Evolutionary conservation across 495 filamentous ascomycete species (phyloP).

Genomic region (Neurospora pannonica): DNA sequence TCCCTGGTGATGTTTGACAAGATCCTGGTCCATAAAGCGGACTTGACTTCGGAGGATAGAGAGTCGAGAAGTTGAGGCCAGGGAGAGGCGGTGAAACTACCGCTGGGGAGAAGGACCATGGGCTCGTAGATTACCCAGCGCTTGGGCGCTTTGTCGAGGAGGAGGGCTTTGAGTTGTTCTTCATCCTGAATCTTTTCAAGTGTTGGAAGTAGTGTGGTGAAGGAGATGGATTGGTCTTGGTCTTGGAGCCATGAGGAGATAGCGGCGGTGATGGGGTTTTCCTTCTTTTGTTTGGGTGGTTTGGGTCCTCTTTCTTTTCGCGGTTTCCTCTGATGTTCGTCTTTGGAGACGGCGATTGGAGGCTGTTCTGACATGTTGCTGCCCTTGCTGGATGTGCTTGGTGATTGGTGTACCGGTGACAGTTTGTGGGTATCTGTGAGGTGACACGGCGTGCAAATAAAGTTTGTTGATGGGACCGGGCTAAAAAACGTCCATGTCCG

Average conservation of each 20-base stretch:
- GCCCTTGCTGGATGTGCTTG: not conserved
- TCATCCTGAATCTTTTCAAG: not conserved
- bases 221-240: not conserved
- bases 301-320: not conserved
- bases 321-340: not conserved
- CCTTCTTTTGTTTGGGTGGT: slow-evolving; percentile 11
- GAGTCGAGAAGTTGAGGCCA: slow-evolving; percentile 38
- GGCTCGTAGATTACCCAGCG: slow-evolving; percentile 62
- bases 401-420: not conserved
- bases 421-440: not conserved
- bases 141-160: slow-evolving; percentile 43
- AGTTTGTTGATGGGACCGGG: not conserved
- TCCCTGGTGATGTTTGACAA: slow-evolving; percentile 38
- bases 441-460: not conserved
- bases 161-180: slow-evolving; percentile 3
- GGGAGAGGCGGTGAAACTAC: slow-evolving; percentile 41
- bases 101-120: slow-evolving; percentile 55
- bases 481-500: not conserved
- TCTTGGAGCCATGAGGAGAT: slow-evolving; percentile 20
- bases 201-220: not conserved
- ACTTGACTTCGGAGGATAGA: not conserved
- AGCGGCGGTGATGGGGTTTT: slow-evolving; percentile 22
- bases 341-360: not conserved
- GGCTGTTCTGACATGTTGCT: not conserved
- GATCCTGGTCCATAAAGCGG: slow-evolving; percentile 33